Base-by-base conservation (phyloP, 2,329 filamentous ascomycete species). In the Coniochaeta sp. region DNA sequence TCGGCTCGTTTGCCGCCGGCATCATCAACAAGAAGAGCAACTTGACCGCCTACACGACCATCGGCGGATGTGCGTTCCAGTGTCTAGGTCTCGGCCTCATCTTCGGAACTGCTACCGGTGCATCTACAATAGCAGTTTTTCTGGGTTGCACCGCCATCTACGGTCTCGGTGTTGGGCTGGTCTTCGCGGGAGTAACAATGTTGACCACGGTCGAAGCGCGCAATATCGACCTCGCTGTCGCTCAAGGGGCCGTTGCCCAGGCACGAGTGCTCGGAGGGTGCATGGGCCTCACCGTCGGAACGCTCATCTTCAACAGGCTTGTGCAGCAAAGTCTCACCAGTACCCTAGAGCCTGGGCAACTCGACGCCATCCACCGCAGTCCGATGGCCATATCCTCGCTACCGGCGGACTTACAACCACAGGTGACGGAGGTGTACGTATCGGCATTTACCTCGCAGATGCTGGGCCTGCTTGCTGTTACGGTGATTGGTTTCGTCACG, bases 241-340 rank as follows among this genome's bases (percentile, higher is more conserved):
- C 78, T 0, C 79, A 84, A 57, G 82, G 81, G 0, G 75, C 79
- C 4, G 71, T 83, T 9, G 78, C 81, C 1, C 81, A 85, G 62
- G 74, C 77, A 1, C 74, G 82, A 13, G 77, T 84, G 0, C 65
- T 85, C 2, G 82, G 82, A 1, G 81, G 82, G 3, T 77, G 77
- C 32, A 70, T 84, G 26, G 82, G 81, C 1, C 70, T 85, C 40
- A 76, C 80, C 0, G 63, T 77, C 22, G 81, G 81, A 56, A 82
- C 77, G n/a, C 74, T 82, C 13, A 70, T 85, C 10, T 77, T 82
- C 63, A 80, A 81, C 59, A 58, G 63, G 28, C 68, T 70, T 50
- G 64, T 79, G 10, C 59, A 63, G 12, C 14, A 47, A 3, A 30
- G 24, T 2, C 51, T 60, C 7, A 53, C 50, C 33, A 30, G 28